A percentile compares a stretch with the other conserved stretches of the same genome.
phyloP scores from a whole-genome alignment of 768 basidiomycete genomes.

The Stropharia rugosoannulata region DNA sequence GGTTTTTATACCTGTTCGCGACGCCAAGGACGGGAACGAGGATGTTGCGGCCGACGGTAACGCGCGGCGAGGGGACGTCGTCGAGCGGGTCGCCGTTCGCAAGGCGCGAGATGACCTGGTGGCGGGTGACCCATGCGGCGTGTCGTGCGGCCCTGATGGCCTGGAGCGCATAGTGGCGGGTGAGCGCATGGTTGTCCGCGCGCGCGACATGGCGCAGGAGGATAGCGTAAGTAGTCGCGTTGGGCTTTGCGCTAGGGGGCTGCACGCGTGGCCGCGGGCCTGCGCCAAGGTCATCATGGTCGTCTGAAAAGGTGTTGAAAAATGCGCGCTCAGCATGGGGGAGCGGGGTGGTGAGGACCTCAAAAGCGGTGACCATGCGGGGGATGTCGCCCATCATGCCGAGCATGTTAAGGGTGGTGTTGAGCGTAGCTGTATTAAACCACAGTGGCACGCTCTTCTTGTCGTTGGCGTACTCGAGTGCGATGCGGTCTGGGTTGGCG shows the following conservation, averaged over 20 bases:
- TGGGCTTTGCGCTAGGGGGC: constrained; percentile 48
- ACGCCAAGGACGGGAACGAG: constrained; percentile 58
- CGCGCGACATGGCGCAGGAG: constrained; percentile 59
- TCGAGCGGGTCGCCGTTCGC: constrained; percentile 15
- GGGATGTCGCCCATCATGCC: constrained; percentile 60
- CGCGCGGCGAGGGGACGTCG: constrained; percentile 45
- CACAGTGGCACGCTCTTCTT: constrained; percentile 25
- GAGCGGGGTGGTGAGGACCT: constrained; percentile 73
- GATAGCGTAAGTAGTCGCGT: constrained; percentile 64
- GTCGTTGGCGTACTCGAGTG: constrained; percentile 39
- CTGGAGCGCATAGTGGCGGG: constrained; percentile 65
- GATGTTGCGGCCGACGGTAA: constrained; percentile 54
- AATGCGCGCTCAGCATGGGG: constrained; percentile 48
- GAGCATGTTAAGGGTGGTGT: constrained; percentile 71
- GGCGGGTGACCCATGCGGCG: constrained; percentile 30
- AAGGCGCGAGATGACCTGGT: constrained; percentile 21
- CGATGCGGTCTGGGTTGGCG: constrained; percentile 66
- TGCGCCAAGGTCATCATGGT: constrained; percentile 66
- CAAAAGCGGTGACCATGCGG: constrained; percentile 73
- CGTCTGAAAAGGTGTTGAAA: constrained; percentile 63
- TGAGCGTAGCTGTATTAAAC: constrained; percentile 66
- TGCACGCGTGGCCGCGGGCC: constrained; percentile 16
- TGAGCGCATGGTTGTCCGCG: constrained; percentile 47
- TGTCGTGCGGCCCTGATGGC: constrained; percentile 46
- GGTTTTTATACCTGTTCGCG: constrained; percentile 57